Base-by-base conservation (phyloP, 805 yeast species). In the Starmerella floricola region DNA sequence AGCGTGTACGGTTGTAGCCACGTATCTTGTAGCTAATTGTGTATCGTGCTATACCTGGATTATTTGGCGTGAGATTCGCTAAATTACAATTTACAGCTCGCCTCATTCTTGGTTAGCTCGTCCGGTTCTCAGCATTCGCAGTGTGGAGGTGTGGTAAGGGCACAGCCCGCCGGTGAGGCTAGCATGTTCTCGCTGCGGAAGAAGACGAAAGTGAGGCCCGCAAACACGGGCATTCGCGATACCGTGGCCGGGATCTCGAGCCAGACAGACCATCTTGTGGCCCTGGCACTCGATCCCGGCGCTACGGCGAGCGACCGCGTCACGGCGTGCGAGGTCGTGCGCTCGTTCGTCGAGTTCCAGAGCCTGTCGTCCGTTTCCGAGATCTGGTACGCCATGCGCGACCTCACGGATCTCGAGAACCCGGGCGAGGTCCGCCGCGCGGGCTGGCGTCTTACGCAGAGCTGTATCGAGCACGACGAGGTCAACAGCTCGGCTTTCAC, bases 301-400 rank as follows among this genome's bases (percentile, higher is more conserved):
- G 31, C 46, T 3, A 36, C 61, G 2, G 48, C 55, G n/a, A 51
- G 59, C 28, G 62, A 60, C 17, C 53, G 62, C 19, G 53, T 62
- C 1, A 63, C 68, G 1, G 76, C 80, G 0, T 76, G 81, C 0
- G 64, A 63, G 2, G 59, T 67, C 17, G 59, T 84, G 32, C 61
- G 71, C 6, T 67, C 67, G 2, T 64, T 74, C 3, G 58, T 83
- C 2, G 68, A 68, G 18, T 71, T 67, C 36, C 68, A 67, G 38
- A 64, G 77, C 3, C 68, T 76, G 2, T 66, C 78, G 0, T 71
- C 79, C 2, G 67, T 82, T 3, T 76, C 83, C 0, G 86, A 80
- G 47, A 66, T 83, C 1, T 84, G 95, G 95, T 74, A 78, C 56
- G 61, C 76, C 39, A 78, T 79, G 0, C 63, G 72, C 45, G 73